These are phyloP conservation scores for Trichophyton verrucosum DNA, from an alignment of 2,329 filamentous ascomycete species.

Conservation along the genomic window DNA sequence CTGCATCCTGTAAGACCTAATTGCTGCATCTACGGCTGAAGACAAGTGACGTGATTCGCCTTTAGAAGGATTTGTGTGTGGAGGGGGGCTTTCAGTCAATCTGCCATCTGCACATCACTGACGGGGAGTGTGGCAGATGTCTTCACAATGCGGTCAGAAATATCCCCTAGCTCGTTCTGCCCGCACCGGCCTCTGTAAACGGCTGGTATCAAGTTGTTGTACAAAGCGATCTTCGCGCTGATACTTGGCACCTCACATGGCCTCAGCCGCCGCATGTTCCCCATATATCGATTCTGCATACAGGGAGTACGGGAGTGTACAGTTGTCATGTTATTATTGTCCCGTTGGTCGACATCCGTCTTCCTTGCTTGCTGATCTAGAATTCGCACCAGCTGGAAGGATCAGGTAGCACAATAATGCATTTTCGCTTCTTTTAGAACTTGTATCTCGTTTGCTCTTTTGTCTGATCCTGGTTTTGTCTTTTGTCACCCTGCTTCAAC, in stretches of 20 bases:
- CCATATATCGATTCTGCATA: background rate
- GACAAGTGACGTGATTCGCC: background rate
- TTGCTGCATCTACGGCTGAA: background rate
- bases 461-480: background rate
- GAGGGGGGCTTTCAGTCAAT: background rate
- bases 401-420: background rate
- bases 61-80: background rate
- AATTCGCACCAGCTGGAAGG: background rate
- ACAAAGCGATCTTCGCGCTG: background rate
- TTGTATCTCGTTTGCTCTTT: background rate
- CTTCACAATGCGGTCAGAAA: background rate
- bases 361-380: background rate
- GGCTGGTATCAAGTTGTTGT: background rate
- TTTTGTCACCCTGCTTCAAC: background rate
- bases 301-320: background rate
- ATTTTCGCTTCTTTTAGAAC: background rate
- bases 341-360: background rate
- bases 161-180: background rate
- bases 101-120: background rate
- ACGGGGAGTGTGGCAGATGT: background rate
- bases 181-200: background rate
- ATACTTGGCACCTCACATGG: background rate
- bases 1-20: background rate
- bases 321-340: background rate
- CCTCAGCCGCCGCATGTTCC: background rate